Evolutionary conservation across 2,329 filamentous ascomycete genomes (phyloP).

Genomic region (Fusarium paranaense): DNA sequence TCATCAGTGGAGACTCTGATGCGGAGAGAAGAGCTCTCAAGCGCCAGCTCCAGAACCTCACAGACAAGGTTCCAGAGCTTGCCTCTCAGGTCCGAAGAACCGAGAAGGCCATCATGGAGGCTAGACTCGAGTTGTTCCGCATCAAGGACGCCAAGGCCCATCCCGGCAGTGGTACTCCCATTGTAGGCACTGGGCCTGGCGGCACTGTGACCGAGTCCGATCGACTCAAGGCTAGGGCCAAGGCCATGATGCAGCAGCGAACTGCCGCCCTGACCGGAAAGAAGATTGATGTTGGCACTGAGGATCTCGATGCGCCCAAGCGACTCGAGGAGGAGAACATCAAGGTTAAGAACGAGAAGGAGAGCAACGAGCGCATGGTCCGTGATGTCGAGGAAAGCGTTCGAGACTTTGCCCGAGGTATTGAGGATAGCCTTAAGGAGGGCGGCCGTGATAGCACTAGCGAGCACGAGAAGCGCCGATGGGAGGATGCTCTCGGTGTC

Average conservation of each 20-base stretch:
- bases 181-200: constrained; percentile 93
- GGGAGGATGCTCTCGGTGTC: constrained; percentile 96
- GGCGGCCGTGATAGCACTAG: constrained; percentile 78
- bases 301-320: constrained; percentile 83
- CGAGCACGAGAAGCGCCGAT: constrained; percentile 91
- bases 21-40: constrained; percentile 88
- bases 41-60: constrained; percentile 87
- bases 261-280: constrained; percentile 92
- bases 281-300: constrained; percentile 75
- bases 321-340: constrained; percentile 90
- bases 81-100: constrained; percentile 92
- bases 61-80: constrained; percentile 90
- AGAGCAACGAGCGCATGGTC: constrained; percentile 97
- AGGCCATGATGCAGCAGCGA: constrained; percentile 98
- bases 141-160: constrained; percentile 93
- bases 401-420: constrained; percentile 83
- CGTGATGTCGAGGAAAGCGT: constrained; percentile 97
- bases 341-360: constrained; percentile 83
- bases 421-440: constrained; percentile 90
- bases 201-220: constrained; percentile 93
- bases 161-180: constrained; percentile 80
- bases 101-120: constrained; percentile 92
- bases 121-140: constrained; percentile 91
- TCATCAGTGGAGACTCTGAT: constrained; percentile 81
- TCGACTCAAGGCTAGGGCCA: constrained; percentile 91